Conservation (phyloP, 257 asterid species). For the Phtheirospermum japonicum region DNA sequence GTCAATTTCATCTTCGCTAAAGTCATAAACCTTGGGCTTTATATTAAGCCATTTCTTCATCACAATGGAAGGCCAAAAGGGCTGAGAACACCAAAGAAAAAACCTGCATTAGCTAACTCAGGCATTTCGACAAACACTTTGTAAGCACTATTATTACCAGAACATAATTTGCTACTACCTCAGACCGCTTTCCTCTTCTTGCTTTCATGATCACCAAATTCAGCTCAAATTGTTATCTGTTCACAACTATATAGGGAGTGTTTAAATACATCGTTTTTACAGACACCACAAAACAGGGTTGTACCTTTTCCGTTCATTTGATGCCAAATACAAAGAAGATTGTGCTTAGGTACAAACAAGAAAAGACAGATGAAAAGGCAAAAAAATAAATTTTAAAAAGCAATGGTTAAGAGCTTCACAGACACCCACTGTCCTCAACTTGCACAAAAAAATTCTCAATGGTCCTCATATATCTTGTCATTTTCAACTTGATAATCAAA, state of each 20-base stretch:
- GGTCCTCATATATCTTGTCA: conserved; percentile 50
- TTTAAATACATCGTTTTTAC: conserved; percentile 1
- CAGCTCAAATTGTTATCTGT: conserved; percentile 17
- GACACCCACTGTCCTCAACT: conserved; percentile 59
- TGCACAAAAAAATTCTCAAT: conserved; percentile 36
- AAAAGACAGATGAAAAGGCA: conserved; percentile 40
- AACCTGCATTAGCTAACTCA: not conserved
- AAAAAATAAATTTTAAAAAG: conserved; percentile 23
- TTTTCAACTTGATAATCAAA: conserved; percentile 34
- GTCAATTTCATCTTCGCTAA: too few relatives aligned
- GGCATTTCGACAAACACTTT: conserved; percentile 27
- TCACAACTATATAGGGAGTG: conserved; percentile 16
- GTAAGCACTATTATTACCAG: not conserved
- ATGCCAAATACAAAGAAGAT: conserved; percentile 49
- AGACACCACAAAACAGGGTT: conserved; percentile 7
- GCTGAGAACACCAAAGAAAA: conserved; percentile 29
- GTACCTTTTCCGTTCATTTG: conserved; percentile 28
- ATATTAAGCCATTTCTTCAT: conserved; percentile 95
- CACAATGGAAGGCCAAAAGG: conserved; percentile 91
- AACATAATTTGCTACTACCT: conserved; percentile 37
- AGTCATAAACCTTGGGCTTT: conserved; percentile 65
- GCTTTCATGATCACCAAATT: conserved; percentile 43
- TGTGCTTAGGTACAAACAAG: conserved; percentile 40
- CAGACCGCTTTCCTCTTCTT: conserved; percentile 50
- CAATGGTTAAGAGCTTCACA: conserved; percentile 48